Evolutionary conservation across 164 flowering plant genomes (phyloP), one percentile per base, ranked within the genome.

Genomic region (Akebia trifoliata): DNA sequence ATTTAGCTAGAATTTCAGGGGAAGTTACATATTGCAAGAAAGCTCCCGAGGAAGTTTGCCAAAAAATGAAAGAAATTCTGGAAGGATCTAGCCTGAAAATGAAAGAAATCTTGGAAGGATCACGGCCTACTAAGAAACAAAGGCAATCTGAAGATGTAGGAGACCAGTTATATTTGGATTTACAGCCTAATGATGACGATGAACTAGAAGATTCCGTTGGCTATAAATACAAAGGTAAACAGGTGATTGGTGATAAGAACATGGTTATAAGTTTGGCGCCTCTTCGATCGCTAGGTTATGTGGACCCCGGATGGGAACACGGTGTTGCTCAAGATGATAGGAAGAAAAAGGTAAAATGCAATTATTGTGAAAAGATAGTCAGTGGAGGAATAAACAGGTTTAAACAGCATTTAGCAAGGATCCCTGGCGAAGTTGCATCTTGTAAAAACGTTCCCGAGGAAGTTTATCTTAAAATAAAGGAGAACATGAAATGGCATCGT

Each of bases 301-400:
- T 79, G 25, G 87, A 85, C 60, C 92, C 87, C 49, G 86, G 91
- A 7, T 82, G 87, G 87, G 82, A 79, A 42, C 81, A 82, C 52
- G 75, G 87, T 49, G 71, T 78, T 66, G 81, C 84, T 53, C 87
- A 78, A 64, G 82, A 82, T 71, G 84, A 78, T 10, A 74, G 75
- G 71, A 82, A 79, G 74, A 85, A 85, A 50, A 82, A 71, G 64
- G 89, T 86, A 4, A 83, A 83, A 66, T 86, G 89, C 71, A 86
- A 86, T 63, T 83, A 80, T 56, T 86, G 94, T 67, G 84, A 81
- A 34, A 83, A 80, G 68, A 58, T 80, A 39, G 77, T 86, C 39
- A 80, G 88, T 67, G 87, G 94, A 15, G 89, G 89, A 54, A 86
- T 86, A 62, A 86, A 83, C 64, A 73, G 87, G 45, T 83, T 86